These are phyloP conservation scores for Penicillium sp. DNA, from an alignment of 2,329 filamentous ascomycete genomes.

Conservation along the genomic window DNA sequence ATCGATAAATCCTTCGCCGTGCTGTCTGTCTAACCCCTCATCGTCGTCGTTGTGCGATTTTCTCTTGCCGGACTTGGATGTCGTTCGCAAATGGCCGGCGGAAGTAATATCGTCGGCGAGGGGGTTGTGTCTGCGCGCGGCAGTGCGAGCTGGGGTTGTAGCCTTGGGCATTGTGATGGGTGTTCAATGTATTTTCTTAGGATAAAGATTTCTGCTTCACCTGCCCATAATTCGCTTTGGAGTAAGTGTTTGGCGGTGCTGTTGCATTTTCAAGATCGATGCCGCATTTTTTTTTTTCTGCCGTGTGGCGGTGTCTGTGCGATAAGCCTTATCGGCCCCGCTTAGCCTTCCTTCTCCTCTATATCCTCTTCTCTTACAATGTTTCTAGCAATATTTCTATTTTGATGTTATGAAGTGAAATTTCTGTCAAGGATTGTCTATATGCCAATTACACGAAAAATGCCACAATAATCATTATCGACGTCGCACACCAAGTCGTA, in stretches of 20 bases:
- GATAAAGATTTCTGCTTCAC: not conserved
- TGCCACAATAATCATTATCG: no score
- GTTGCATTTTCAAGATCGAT: slow-evolving; percentile 13
- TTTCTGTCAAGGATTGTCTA: no score
- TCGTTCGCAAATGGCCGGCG: slow-evolving; percentile 66
- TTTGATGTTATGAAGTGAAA: no score
- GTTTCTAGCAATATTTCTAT: no score
- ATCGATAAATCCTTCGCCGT: slow-evolving; percentile 69
- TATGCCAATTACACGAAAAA: no score
- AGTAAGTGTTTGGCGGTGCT: slow-evolving; percentile 18
- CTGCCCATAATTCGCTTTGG: not conserved
- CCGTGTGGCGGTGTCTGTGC: slow-evolving; percentile 22
- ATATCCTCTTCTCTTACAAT: no score
- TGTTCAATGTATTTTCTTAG: not conserved
- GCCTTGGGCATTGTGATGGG: slow-evolving; percentile 70
- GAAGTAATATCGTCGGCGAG: slow-evolving; percentile 82
- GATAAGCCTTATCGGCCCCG: slow-evolving; percentile 12
- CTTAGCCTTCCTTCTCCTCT: not conserved
- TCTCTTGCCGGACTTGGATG: slow-evolving; percentile 65
- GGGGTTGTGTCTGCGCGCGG: slow-evolving; percentile 77
- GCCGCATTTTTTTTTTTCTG: slow-evolving; percentile 32
- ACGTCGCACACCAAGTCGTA: no score
- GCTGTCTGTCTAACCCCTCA: slow-evolving; percentile 29
- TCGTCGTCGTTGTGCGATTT: slow-evolving; percentile 57
- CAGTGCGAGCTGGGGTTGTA: slow-evolving; percentile 49